Evolutionary conservation across 2,329 filamentous ascomycete species (phyloP).

Genomic region (Grosmannia huntii): DNA sequence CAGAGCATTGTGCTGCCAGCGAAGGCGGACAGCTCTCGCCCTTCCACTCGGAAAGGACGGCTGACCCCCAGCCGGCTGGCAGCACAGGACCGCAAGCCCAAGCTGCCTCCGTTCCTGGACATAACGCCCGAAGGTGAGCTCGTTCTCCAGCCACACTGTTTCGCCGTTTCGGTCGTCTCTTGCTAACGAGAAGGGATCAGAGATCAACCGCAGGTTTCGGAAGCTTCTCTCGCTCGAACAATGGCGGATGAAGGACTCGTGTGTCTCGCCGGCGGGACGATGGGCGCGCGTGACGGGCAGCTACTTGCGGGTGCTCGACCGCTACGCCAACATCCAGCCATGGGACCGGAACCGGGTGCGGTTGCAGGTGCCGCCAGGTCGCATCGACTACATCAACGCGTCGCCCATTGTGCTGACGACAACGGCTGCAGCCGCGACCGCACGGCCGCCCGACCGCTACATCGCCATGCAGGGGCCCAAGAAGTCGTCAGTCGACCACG

Average conservation of each 20-base stretch:
- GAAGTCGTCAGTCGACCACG: constrained; percentile 58
- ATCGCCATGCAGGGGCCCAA: constrained; percentile 95
- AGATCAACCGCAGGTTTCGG: constrained; percentile 36
- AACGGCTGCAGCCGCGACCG: constrained; percentile 18
- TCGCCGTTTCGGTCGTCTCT: not conserved
- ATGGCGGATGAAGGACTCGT: constrained; percentile 28
- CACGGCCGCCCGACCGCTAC: constrained; percentile 41
- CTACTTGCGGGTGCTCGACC: constrained; percentile 53
- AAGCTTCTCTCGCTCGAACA: constrained; percentile 43
- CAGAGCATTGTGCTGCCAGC: constrained; percentile 4
- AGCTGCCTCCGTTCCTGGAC: constrained; percentile 16
- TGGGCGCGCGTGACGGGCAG: constrained; percentile 40
- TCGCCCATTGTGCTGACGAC: constrained; percentile 51
- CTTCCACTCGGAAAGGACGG: not conserved
- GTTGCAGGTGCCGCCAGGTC: constrained; percentile 61
- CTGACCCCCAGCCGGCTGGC: not conserved
- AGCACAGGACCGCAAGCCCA: constrained; percentile 7
- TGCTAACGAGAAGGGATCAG: constrained; percentile 18
- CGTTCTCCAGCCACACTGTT: not conserved
- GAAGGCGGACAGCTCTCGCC: not conserved
- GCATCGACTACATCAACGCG: constrained; percentile 72
- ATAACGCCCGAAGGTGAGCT: constrained; percentile 28
- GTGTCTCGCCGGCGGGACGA: constrained; percentile 23
- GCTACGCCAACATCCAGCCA: constrained; percentile 81
- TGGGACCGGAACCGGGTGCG: constrained; percentile 79